Evolutionary conservation across 2,329 filamentous ascomycete genomes (phyloP).

Genomic region (Tolypocladium tropicale): DNA sequence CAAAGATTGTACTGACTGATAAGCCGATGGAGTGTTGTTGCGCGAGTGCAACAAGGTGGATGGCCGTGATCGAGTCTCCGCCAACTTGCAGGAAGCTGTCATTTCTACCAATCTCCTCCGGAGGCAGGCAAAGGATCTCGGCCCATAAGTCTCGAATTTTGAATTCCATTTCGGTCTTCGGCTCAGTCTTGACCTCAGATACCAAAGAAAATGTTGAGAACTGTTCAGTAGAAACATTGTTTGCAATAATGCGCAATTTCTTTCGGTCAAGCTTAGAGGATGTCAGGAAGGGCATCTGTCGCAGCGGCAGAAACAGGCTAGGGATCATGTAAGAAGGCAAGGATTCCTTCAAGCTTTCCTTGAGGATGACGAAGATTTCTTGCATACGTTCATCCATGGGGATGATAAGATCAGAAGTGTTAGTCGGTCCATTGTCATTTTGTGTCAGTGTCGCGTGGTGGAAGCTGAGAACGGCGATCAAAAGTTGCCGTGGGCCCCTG

Average conservation of each 20-base stretch:
- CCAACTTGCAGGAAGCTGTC: background rate
- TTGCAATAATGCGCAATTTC: background rate
- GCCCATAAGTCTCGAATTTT: constrained; percentile 2
- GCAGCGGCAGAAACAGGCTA: constrained; percentile 3
- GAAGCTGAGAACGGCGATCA: background rate
- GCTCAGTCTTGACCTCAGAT: background rate
- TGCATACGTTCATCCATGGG: background rate
- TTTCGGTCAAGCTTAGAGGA: constrained; percentile 9
- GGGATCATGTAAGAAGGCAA: constrained; percentile 6
- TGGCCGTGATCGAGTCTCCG: constrained; percentile 10
- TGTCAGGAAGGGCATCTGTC: constrained; percentile 7
- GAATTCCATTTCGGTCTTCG: background rate
- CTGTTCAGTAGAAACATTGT: background rate
- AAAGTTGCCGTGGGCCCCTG: background rate
- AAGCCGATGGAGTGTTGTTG: background rate
- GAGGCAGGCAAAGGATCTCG: constrained; percentile 1
- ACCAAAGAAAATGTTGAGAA: background rate
- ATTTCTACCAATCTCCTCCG: background rate
- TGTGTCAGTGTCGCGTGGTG: background rate
- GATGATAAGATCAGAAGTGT: background rate
- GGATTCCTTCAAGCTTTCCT: background rate
- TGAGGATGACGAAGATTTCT: background rate
- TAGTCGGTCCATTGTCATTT: background rate
- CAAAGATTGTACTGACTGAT: background rate
- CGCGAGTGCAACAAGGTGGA: background rate